Evolutionary conservation across 257 asterid species (phyloP).

Genomic region (Nicotiana sylvestris): DNA sequence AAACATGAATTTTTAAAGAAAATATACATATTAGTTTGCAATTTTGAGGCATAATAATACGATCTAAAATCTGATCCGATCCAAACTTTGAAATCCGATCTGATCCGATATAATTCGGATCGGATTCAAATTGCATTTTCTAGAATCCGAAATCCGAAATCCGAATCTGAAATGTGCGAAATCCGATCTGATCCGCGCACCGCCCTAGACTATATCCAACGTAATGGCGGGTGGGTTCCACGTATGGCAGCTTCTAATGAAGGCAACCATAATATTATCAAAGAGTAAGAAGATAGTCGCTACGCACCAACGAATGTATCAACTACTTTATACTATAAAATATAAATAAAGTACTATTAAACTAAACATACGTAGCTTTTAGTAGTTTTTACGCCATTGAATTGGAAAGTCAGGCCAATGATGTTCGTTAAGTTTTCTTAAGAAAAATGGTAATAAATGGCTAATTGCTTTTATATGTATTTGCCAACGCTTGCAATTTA

Average conservation of each 20-base stretch:
- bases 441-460: neutral
- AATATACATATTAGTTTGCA: too few species aligned
- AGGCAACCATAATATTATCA: constrained; percentile 2
- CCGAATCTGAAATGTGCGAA: too few species aligned
- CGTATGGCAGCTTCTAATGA: neutral
- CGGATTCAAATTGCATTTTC: too few species aligned
- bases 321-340: neutral
- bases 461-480: neutral
- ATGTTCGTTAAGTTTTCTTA: neutral
- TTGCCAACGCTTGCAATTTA: neutral
- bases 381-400: neutral
- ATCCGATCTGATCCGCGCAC: too few species aligned
- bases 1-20: too few species aligned
- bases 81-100: too few species aligned
- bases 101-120: too few species aligned
- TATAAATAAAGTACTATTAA: neutral
- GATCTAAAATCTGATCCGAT: too few species aligned
- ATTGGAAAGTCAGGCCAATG: neutral
- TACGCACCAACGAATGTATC: neutral
- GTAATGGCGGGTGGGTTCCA: neutral
- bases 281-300: neutral
- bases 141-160: too few species aligned
- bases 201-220: too few species aligned
- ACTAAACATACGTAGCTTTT: neutral
- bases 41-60: too few species aligned